phyloP scores from a whole-genome alignment of 352 stramenopile genomes.

The Phytophthora syringae region DNA sequence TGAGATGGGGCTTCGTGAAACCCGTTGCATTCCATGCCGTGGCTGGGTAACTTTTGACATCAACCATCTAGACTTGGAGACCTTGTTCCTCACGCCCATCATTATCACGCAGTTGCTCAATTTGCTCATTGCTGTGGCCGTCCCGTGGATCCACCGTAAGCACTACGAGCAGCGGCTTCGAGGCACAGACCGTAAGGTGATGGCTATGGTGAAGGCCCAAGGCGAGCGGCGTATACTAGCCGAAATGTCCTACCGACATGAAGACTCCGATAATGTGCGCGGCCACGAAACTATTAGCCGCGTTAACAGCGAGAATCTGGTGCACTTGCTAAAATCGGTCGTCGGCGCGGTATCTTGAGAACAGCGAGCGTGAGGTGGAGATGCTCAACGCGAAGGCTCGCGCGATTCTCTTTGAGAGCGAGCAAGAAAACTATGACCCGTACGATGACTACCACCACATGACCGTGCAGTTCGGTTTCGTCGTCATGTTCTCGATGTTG shows the following conservation, averaged over 20 bases:
- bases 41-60: conserved; percentile 87
- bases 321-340: conserved; percentile 65
- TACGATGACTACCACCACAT: conserved; percentile 85
- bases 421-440: conserved; percentile 82
- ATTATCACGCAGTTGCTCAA: conserved; percentile 83
- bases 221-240: conserved; percentile 65
- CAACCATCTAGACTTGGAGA: conserved; percentile 81
- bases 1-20: conserved; percentile 40
- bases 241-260: conserved; percentile 60
- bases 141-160: conserved; percentile 78
- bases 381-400: conserved; percentile 71
- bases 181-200: conserved; percentile 59
- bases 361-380: conserved; percentile 67
- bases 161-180: conserved; percentile 72
- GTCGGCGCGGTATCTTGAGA: conserved; percentile 73
- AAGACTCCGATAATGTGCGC: conserved; percentile 12
- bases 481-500: conserved; percentile 89
- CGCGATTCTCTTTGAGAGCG: conserved; percentile 76
- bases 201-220: conserved; percentile 73
- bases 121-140: conserved; percentile 69
- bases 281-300: background rate
- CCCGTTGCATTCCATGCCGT: conserved; percentile 65
- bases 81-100: conserved; percentile 83
- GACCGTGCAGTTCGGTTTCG: conserved; percentile 86
- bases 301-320: conserved; percentile 24